Evolutionary conservation across 2,329 filamentous ascomycete species (phyloP), one percentile per base, ranked within the genome.

Genomic region (Claviceps sp.): DNA sequence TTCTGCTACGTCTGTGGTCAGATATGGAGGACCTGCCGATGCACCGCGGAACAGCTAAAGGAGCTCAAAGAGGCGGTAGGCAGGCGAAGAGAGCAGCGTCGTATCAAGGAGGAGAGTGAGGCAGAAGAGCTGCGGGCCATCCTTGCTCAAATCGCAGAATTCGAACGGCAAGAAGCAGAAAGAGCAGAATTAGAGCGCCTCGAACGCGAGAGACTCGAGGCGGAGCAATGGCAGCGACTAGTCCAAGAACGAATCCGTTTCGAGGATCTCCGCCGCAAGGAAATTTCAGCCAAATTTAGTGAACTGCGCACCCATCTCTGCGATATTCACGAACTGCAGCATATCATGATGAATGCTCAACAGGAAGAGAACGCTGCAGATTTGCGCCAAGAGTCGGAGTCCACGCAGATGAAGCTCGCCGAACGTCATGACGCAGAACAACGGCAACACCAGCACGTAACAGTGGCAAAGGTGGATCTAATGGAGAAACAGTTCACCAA

Each of bases 1-100:
- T 94, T 94, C 66, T 94, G 89, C 71, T 93, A 91, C 69, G 78
- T 90, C 2, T 94, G 88, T 64, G 81, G 81, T 5, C 65, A 69
- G 24, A 75, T 73, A 52, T 94, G 88, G 89, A 78, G 81, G 58
- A 86, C 82, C 0, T 93, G 87, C 62, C 67, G 67, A 2, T 93
- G 88, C 63, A 73, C 69, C 2, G 70, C 73, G 65, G 58, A 66
- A 13, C 67, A 78, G 55, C 68, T 81, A 1, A 48, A 51, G 3
- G 58, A 52, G 1, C 54, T 75, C 40, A 77, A 78, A 52, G 44
- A 55, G 1, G 58, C 56, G 0, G 73, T 70, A 2, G 62, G 56
- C 2, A 56, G 47, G 7, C 65, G 72, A 11, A 65, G 70, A 5
- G 57, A 56, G 37, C 60, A 63, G 53, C 67, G 68, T n/a, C 52